Conservation (phyloP, 768 basidiomycete genomes). For the Candolleomyces eurysporus region DNA sequence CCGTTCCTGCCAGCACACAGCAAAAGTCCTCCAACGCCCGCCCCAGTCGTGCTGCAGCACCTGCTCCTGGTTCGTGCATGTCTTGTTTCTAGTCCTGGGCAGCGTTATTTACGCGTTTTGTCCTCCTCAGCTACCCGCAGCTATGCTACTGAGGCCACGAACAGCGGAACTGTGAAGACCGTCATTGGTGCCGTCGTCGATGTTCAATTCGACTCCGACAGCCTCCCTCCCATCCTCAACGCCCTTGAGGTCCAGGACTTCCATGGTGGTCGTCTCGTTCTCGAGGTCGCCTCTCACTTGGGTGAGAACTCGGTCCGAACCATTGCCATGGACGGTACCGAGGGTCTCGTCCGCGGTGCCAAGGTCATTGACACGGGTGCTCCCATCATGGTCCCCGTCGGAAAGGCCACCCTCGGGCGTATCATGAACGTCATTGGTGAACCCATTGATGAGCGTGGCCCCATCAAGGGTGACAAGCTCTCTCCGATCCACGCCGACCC, state of each 20-base stretch:
- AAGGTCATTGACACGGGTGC: slow-evolving; percentile 96
- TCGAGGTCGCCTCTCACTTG: slow-evolving; percentile 97
- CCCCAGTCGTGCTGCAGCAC: slow-evolving; percentile 45
- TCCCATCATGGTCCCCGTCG: slow-evolving; percentile 97
- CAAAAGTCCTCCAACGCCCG: slow-evolving; percentile 49
- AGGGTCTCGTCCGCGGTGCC: slow-evolving; percentile 99
- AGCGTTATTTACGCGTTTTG: slow-evolving; percentile 20
- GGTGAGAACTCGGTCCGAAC: slow-evolving; percentile 99
- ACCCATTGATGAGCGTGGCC: slow-evolving; percentile 99
- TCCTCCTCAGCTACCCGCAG: slow-evolving; percentile 47
- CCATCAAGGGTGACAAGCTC: slow-evolving; percentile 93
- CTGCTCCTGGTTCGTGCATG: slow-evolving; percentile 50
- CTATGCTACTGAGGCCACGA: slow-evolving; percentile 89
- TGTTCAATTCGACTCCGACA: slow-evolving; percentile 94
- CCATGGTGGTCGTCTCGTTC: slow-evolving; percentile 93
- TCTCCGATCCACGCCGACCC: slow-evolving; percentile 96
- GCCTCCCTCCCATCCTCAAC: slow-evolving; percentile 96
- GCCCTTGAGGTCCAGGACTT: slow-evolving; percentile 97
- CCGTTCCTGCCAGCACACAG: slow-evolving; percentile 40
- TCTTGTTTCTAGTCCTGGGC: slow-evolving; percentile 12
- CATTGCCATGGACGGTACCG: slow-evolving; percentile 99
- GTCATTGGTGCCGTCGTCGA: slow-evolving; percentile 99
- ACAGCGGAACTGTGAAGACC: slow-evolving; percentile 86
- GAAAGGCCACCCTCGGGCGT: slow-evolving; percentile 89
- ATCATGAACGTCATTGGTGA: slow-evolving; percentile 99